Conservation (phyloP, 345 rosid species). For the Erucastrum elatum region DNA sequence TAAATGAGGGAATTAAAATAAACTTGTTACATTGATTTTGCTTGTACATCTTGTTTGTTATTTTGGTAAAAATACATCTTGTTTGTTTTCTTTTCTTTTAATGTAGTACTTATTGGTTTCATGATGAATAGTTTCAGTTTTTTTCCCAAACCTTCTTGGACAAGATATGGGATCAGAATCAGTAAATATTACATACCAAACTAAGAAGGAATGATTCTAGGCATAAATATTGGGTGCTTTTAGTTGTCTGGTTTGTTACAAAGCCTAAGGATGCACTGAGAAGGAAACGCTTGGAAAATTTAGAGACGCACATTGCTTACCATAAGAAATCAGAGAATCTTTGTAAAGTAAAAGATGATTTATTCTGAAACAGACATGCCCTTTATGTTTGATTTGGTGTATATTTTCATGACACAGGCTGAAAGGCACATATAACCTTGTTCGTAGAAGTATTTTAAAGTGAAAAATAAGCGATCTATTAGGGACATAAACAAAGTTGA, state of each 20-base stretch:
- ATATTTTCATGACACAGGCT: neutral
- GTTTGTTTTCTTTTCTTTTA: neutral
- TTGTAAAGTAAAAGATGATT: conserved; percentile 10
- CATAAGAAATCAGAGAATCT: conserved; percentile 15
- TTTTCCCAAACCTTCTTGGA: conserved; percentile 3
- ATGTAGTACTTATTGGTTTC: neutral
- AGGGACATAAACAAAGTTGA: conserved; percentile 17
- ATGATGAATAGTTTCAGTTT: neutral
- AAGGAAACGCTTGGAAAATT: conserved; percentile 27
- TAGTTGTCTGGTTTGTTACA: neutral
- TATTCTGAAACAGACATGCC: conserved; percentile 28
- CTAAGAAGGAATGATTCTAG: conserved; percentile 23
- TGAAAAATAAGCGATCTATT: neutral
- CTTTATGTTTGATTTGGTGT: conserved; percentile 1
- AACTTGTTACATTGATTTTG: neutral
- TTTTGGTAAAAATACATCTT: too few species aligned
- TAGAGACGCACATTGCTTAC: conserved; percentile 28
- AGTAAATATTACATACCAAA: neutral
- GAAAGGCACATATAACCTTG: neutral
- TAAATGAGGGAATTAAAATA: neutral
- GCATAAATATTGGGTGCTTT: neutral
- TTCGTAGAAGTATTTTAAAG: conserved; percentile 17
- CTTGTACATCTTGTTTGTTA: neutral
- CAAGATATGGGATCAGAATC: conserved; percentile 13
- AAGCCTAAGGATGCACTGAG: conserved; percentile 21